Evolutionary conservation across 192 early-diverging fungal species (phyloP).

Genomic region (Entophlyctis helioformis): DNA sequence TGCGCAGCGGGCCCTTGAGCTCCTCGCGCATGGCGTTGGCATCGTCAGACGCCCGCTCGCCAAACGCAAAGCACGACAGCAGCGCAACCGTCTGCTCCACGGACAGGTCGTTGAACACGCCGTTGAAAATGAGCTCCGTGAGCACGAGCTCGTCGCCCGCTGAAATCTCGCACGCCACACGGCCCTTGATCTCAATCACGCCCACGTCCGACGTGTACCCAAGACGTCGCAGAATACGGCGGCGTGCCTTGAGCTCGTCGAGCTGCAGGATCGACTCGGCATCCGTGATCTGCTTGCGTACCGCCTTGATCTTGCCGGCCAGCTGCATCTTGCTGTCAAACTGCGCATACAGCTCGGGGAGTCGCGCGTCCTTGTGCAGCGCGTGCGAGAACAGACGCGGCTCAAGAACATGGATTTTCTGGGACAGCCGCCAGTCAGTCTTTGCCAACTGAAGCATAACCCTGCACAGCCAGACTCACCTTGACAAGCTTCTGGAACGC

Average conservation of each 20-base stretch:
- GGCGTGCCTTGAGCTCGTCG: slow-evolving; percentile 84
- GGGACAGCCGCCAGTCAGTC: background rate
- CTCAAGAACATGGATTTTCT: slow-evolving; percentile 67
- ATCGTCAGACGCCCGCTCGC: slow-evolving; percentile 44
- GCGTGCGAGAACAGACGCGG: slow-evolving; percentile 46
- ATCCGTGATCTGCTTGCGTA: slow-evolving; percentile 60
- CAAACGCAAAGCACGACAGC: slow-evolving; percentile 84
- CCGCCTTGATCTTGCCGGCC: slow-evolving; percentile 43
- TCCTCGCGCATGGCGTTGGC: slow-evolving; percentile 50
- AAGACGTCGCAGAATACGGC: slow-evolving; percentile 81
- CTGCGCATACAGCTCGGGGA: slow-evolving; percentile 41
- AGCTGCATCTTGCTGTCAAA: slow-evolving; percentile 59
- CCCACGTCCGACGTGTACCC: slow-evolving; percentile 73
- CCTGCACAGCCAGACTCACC: slow-evolving; percentile 15
- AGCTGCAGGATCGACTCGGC: slow-evolving; percentile 78
- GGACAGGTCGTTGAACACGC: slow-evolving; percentile 87
- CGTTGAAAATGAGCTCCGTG: slow-evolving; percentile 94
- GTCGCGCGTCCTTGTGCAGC: slow-evolving; percentile 38
- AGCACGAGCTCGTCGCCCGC: slow-evolving; percentile 88
- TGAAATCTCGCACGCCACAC: slow-evolving; percentile 94
- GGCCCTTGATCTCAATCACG: slow-evolving; percentile 93
- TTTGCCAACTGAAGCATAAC: background rate
- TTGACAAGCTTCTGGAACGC: slow-evolving; percentile 59
- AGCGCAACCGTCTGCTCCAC: slow-evolving; percentile 77
- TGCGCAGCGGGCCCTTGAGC: slow-evolving; percentile 56